phyloP scores from a whole-genome alignment of 352 stramenopile species.

The Phytophthora kernoviae region DNA sequence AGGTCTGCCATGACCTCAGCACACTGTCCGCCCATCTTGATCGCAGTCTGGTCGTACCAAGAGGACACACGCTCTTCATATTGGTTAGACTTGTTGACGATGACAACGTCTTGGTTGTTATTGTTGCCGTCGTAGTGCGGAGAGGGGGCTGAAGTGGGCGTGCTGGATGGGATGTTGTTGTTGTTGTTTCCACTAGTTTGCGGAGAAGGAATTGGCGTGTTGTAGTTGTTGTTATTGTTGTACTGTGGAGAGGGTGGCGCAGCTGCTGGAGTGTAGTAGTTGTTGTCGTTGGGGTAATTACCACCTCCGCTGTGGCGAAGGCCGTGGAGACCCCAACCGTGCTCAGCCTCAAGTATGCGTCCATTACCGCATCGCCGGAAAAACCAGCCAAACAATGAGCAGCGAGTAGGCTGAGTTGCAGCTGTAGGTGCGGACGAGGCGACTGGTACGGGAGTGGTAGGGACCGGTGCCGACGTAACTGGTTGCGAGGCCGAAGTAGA shows the following conservation, averaged over 20 bases:
- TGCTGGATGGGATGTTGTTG: background rate
- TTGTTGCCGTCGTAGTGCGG: slow-evolving; percentile 24
- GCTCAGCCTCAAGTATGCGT: slow-evolving; percentile 22
- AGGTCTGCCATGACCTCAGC: slow-evolving; percentile 45
- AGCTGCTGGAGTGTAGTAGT: slow-evolving; percentile 9
- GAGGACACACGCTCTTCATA: slow-evolving; percentile 34
- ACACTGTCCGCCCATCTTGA: slow-evolving; percentile 37
- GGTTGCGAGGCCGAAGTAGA: background rate
- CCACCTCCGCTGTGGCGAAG: background rate
- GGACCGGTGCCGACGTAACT: slow-evolving; percentile 2
- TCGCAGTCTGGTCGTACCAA: slow-evolving; percentile 46
- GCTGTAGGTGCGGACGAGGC: slow-evolving; percentile 6
- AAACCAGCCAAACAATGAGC: slow-evolving; percentile 12
- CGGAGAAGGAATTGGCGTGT: background rate
- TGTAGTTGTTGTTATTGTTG: background rate
- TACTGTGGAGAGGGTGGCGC: background rate
- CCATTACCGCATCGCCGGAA: slow-evolving; percentile 17
- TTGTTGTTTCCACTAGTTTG: background rate
- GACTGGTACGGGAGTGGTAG: background rate
- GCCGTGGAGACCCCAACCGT: slow-evolving; percentile 11
- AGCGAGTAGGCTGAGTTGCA: slow-evolving; percentile 6
- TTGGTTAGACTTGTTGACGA: slow-evolving; percentile 19
- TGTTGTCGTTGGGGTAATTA: slow-evolving; percentile 3
- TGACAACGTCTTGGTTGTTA: slow-evolving; percentile 42
- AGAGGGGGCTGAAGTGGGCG: background rate